phyloP scores from a whole-genome alignment of 2,329 filamentous ascomycete species.

The Xylaria sp. region DNA sequence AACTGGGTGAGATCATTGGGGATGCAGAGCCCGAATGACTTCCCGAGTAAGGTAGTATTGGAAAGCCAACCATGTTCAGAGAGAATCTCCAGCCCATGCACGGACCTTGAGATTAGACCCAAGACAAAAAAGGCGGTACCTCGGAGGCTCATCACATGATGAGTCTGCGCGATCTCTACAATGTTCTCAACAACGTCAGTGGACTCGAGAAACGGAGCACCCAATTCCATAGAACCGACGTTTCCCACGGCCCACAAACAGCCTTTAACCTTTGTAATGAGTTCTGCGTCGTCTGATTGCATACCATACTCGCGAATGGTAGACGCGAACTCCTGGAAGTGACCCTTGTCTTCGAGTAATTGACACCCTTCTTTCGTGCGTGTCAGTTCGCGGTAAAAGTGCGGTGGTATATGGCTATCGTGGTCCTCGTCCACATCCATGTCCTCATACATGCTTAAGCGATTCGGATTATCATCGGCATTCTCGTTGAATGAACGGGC shows the following conservation, averaged over 20 bases:
- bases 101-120: conserved; percentile 88
- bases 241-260: conserved; percentile 98
- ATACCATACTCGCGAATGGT: conserved; percentile 90
- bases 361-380: conserved; percentile 92
- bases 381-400: conserved; percentile 96
- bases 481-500: conserved; percentile 83
- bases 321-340: conserved; percentile 91
- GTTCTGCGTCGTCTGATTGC: conserved; percentile 84
- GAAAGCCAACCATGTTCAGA: conserved; percentile 93
- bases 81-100: conserved; percentile 91
- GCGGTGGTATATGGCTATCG: conserved; percentile 82
- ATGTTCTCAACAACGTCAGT: conserved; percentile 89
- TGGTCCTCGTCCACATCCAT: conserved; percentile 61
- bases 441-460: conserved; percentile 68
- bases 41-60: conserved; percentile 83
- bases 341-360: conserved; percentile 88
- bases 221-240: conserved; percentile 97
- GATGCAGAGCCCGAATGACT: conserved; percentile 87
- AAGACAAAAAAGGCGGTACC: conserved; percentile 97
- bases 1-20: conserved; percentile 81
- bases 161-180: conserved; percentile 85
- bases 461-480: conserved; percentile 66
- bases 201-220: conserved; percentile 91
- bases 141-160: conserved; percentile 89
- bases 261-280: conserved; percentile 92